Evolutionary conservation across 1,284 basidiomycete genomes (phyloP), one percentile per base, ranked within the genome.

Genomic region (Lentinula novae-zelandiae): DNA sequence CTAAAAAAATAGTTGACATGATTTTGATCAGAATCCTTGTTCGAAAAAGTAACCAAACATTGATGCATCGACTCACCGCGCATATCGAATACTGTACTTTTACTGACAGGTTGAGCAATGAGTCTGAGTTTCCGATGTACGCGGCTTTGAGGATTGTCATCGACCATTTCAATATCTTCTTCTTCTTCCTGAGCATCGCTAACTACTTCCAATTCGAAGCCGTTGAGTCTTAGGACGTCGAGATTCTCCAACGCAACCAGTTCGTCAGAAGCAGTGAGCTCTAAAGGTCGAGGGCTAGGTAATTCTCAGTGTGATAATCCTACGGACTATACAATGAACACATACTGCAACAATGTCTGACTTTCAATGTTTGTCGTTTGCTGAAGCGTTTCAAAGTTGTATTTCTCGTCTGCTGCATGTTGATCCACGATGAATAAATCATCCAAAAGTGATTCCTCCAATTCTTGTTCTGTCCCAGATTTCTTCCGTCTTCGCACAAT

Each of bases 361-460:
- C 90, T 93, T 66, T 92, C 84, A 60, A 99, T 96, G 61, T 82
- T 84, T 2, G 95, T 97, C 31, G 89, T 92, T 62, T 83, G 81
- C 73, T 98, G 96, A 62, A 99, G 75, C 2, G 85, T 91, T 78
- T 99, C 96, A 71, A 98, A 99, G 71, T 98, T 99, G 77, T 90
- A 98, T 78, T 99, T 99, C 75, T 99, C 97, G 73, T 99, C 96
- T 15, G 89, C 84, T 6, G 90, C 90, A 68, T 92, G 93, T 69
- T 93, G 91, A 69, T 96, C 95, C 22, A 98, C 84, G 66, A 99
- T 96, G 74, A 98, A 98, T 52, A 99, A 76, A 68, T 97, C 95
- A 68, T 96, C 94, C 72, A 85, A 78, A 20, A 55, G 27, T 27
- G 27, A 27, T 27, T 58, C 65, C n/a, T 57, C 66, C 6, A 10